A percentile compares a stretch with the other conserved stretches of the same genome.
phyloP scores from a whole-genome alignment of 1,284 basidiomycete species.

The Papiliotrema fonsecae region DNA sequence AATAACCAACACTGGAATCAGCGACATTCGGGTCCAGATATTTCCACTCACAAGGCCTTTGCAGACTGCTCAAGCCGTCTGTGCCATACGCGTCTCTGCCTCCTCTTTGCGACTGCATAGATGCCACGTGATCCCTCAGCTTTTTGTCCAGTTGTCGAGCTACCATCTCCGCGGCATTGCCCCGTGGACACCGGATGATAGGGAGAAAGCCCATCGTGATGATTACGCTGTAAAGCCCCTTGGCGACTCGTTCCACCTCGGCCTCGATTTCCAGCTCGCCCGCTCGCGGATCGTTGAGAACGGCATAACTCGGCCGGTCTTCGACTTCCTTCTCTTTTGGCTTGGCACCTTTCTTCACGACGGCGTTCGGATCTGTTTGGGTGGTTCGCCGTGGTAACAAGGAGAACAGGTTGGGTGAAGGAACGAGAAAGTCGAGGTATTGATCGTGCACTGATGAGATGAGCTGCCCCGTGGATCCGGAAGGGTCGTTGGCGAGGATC shows the following conservation, averaged over 20 bases:
- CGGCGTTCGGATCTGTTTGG: slow-evolving; percentile 26
- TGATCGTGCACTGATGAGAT: slow-evolving; percentile 83
- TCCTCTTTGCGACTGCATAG: slow-evolving; percentile 57
- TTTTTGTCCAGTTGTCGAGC: slow-evolving; percentile 91
- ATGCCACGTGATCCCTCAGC: slow-evolving; percentile 82
- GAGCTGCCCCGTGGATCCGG: slow-evolving; percentile 67
- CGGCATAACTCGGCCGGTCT: slow-evolving; percentile 60
- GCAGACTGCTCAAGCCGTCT: slow-evolving; percentile 55
- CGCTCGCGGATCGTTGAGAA: slow-evolving; percentile 88
- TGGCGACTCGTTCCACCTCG: slow-evolving; percentile 88
- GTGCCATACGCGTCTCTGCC: slow-evolving; percentile 59
- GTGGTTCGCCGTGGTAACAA: slow-evolving; percentile 58
- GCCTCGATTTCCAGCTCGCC: slow-evolving; percentile 87
- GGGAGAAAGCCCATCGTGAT: slow-evolving; percentile 89
- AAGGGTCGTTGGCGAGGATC: slow-evolving; percentile 65
- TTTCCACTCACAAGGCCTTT: slow-evolving; percentile 66
- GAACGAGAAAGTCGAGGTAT: slow-evolving; percentile 93
- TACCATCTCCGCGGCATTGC: slow-evolving; percentile 98
- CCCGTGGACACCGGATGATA: slow-evolving; percentile 88
- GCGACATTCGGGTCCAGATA: background rate
- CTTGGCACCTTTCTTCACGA: slow-evolving; percentile 19
- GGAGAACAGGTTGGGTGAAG: slow-evolving; percentile 91
- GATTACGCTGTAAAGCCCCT: slow-evolving; percentile 87
- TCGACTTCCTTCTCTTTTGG: slow-evolving; percentile 38
- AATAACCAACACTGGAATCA: slow-evolving; percentile 71